Base-by-base conservation (phyloP, 192 early-diverging fungal genomes). In the Haplosporangium gracile region DNA sequence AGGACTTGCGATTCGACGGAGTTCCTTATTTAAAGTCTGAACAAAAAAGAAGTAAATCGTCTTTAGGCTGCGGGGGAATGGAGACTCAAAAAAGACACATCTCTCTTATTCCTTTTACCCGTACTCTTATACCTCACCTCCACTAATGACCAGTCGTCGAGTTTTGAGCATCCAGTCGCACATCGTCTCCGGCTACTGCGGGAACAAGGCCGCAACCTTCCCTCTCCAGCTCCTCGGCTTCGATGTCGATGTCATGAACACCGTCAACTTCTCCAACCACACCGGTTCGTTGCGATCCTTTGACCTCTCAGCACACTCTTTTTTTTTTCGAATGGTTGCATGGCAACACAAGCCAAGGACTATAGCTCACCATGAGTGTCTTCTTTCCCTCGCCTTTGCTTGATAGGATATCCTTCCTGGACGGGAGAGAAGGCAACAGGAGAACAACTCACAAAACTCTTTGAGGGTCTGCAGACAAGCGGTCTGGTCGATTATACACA, bases 241-340 rank as follows among this genome's bases (percentile, higher is more conserved):
- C 86, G 95, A 99, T 76, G 98, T 99, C 22, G 97, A 98, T 82
- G 95, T 96, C 4, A 89, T 98, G 68, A 97, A 97, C 91, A 96
- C 97, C 1, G 97, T 99, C 34, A 96, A 96, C 83, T 95, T 99
- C 82, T 97, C 96, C 72, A 99, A 99, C 88, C 98, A 99, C 89
- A 96, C 95, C 11, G 96, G 93, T 93, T 60, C 82, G 76, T 81
- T 34, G 51, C 5, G 24, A 53, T 18, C 57, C 39, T 18, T 39
- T 43, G 16, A 4, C 11, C 45, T 43, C 6, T 42, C 39, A 40
- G 22, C 65, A 68, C 32, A 34, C 18, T 22, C 18, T 16, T 3
- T 51, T 51, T 51, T 51, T 22, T 18, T 51, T 36, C 36, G n/a
- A 49, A 43, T 72, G 39, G 49, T 53, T 40, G 43, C 53, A n/a